Base-by-base conservation (phyloP, 352 stramenopile genomes). In the Phytophthora podocarpi region DNA sequence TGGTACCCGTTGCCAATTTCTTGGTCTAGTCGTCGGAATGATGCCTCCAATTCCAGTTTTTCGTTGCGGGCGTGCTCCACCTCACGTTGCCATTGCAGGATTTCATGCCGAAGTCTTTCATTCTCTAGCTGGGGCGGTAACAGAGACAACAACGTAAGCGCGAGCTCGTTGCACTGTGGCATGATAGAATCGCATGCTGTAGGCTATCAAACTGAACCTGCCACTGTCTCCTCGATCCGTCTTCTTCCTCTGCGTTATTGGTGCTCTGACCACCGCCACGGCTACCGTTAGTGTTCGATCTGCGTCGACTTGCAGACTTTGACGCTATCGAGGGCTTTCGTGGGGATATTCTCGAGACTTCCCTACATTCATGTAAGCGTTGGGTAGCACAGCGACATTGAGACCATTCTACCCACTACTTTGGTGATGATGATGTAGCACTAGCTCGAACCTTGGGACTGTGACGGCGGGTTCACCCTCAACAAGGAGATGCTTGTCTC, bases 1-100 rank as follows among this genome's bases (percentile, higher is more conserved):
- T 82, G 80, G 41, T 84, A 89, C 0, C 76, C 79, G 28, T 59
- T 85, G 20, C 46, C 64, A 36, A 85, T 78, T 43, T 89, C 80
- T 28, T 77, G 59, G 23, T 89, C 75, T 23, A 89, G 53, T 4
- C 80, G 65, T 21, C 66, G 72, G 34, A 89, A 89, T 5, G 80
- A 76, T 15, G 58, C 63, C 45, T 78, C 76, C 43, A 78, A 58
- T 49, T 64, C 80, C 13, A 28, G 55, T 46, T 80, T 87, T 54
- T 83, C 74, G 5, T 71, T 76, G 4, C 62, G 67, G 5, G 61
- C 46, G 31, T 86, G 76, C 20, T 62, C 35, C 20, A 85, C 48
- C 16, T 87, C 74, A 11, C 61, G 65, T 28, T 72, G 66, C 49
- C 82, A 60, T 12, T 57, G 55, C 31, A 62, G 50, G 2, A 74